Conservation (phyloP, 352 stramenopile species). For the Phytopythium chamaehyphon region DNA sequence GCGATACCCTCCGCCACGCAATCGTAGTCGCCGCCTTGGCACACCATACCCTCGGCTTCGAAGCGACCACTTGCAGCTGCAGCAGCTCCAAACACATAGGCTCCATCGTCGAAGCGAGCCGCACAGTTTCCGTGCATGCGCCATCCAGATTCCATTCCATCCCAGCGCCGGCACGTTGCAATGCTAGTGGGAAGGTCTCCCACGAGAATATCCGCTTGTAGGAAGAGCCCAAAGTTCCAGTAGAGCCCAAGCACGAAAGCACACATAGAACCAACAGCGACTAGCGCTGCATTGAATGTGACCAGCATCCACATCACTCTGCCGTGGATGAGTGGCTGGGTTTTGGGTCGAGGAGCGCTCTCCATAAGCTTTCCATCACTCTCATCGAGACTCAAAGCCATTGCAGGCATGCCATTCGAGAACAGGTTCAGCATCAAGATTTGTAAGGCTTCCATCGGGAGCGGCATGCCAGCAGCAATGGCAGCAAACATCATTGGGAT, state of each 20-base stretch:
- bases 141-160: slow-evolving; percentile 18
- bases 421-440: slow-evolving; percentile 97
- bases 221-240: slow-evolving; percentile 38
- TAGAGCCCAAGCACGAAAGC: slow-evolving; percentile 34
- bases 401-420: slow-evolving; percentile 81
- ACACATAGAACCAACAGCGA: slow-evolving; percentile 18
- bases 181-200: not conserved
- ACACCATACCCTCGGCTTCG: slow-evolving; percentile 14
- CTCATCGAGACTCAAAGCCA: slow-evolving; percentile 40
- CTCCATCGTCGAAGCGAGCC: slow-evolving; percentile 11
- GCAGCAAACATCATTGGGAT: slow-evolving; percentile 66
- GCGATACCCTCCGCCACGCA: slow-evolving; percentile 26
- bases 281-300: slow-evolving; percentile 24
- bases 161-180: slow-evolving; percentile 22
- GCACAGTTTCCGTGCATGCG: slow-evolving; percentile 22
- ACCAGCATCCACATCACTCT: slow-evolving; percentile 34
- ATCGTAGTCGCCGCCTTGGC: slow-evolving; percentile 21
- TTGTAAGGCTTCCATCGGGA: slow-evolving; percentile 92
- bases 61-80: slow-evolving; percentile 2
- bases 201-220: slow-evolving; percentile 33
- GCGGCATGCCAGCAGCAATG: slow-evolving; percentile 30
- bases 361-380: slow-evolving; percentile 39
- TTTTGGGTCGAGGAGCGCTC: slow-evolving; percentile 30
- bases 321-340: slow-evolving; percentile 28
- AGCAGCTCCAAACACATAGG: slow-evolving; percentile 14